A percentile compares a stretch with the other conserved stretches of the same genome.
Evolutionary conservation across 352 stramenopile species (phyloP).

Genomic region (Phytophthora citricola): DNA sequence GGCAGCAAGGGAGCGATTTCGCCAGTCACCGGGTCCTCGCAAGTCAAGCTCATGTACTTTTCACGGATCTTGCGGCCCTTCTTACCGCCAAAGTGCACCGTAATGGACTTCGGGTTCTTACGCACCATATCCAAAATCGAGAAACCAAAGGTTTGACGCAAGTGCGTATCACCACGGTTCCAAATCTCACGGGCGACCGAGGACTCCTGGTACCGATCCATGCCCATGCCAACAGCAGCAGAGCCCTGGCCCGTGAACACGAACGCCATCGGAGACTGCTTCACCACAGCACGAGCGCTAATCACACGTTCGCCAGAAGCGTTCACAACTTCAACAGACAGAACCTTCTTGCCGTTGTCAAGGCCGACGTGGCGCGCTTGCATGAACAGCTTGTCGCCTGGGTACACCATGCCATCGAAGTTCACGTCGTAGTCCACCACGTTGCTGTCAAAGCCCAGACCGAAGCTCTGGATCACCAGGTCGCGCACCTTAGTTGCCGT

Average conservation of each 20-base stretch:
- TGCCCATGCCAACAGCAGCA: constrained; percentile 85
- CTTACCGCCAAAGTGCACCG: constrained; percentile 88
- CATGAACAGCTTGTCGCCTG: constrained; percentile 80
- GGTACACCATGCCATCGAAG: constrained; percentile 92
- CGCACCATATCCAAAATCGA: constrained; percentile 90
- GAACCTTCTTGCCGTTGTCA: constrained; percentile 63
- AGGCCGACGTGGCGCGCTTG: constrained; percentile 79
- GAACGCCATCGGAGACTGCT: constrained; percentile 76
- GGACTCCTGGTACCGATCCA: constrained; percentile 87
- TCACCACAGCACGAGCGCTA: constrained; percentile 70
- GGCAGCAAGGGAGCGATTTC: constrained; percentile 70
- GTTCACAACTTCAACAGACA: constrained; percentile 84
- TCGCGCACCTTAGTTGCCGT: constrained; percentile 84
- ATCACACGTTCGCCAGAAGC: constrained; percentile 74
- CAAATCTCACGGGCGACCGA: constrained; percentile 76
- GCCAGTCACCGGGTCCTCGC: constrained; percentile 65
- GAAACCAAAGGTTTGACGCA: constrained; percentile 84
- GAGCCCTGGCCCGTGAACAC: constrained; percentile 91
- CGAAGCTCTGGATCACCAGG: constrained; percentile 66
- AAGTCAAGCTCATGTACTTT: constrained; percentile 86
- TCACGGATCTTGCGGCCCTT: constrained; percentile 81
- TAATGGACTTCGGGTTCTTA: constrained; percentile 85
- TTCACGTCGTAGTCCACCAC: constrained; percentile 76
- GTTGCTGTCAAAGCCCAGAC: constrained; percentile 62
- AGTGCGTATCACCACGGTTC: constrained; percentile 78